Evolutionary conservation across 2,329 filamentous ascomycete species (phyloP).

Genomic region (Incumbomyces lentus): DNA sequence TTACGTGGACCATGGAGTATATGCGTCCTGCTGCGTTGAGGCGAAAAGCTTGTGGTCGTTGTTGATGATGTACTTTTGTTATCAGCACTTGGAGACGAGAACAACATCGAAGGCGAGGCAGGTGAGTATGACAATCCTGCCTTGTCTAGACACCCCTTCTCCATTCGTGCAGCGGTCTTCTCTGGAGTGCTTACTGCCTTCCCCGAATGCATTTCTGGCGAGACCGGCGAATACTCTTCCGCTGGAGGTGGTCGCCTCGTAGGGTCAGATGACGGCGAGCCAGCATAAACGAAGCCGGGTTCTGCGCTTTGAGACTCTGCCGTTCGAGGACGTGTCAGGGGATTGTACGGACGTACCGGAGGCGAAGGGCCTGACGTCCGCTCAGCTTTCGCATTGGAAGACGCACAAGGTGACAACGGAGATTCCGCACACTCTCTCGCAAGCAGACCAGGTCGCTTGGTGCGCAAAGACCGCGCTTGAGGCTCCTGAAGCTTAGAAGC

Average conservation of each 20-base stretch:
- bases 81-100: background rate
- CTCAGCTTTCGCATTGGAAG: background rate
- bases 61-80: background rate
- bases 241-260: background rate
- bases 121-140: background rate
- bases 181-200: no score
- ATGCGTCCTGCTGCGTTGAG: background rate
- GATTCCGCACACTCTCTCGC: background rate
- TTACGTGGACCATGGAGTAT: constrained; percentile 3
- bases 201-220: background rate
- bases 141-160: no score
- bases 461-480: constrained; percentile 4
- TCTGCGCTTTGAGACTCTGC: background rate
- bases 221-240: background rate
- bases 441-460: background rate
- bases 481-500: constrained; percentile 13
- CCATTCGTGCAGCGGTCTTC: no score
- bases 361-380: background rate
- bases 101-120: background rate
- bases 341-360: background rate
- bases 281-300: background rate
- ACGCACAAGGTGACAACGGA: background rate
- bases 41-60: background rate
- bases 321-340: background rate
- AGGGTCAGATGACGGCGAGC: background rate